Evolutionary conservation across 352 stramenopile genomes (phyloP).

Genomic region (Pythium folliculosum): DNA sequence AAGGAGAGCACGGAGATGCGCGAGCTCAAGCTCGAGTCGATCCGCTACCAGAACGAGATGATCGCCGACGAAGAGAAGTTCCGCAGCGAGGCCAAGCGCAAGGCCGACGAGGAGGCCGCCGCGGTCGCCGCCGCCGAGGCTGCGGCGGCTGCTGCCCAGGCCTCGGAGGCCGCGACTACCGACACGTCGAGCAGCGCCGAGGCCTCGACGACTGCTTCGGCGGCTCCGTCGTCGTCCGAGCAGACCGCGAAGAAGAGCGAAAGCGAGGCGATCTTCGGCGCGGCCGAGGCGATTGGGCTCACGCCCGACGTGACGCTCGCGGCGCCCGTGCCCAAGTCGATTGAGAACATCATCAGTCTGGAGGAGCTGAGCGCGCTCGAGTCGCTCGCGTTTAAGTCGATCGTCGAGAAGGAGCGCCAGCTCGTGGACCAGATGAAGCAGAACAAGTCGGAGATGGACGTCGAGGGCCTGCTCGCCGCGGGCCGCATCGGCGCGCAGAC

Average conservation of each 20-base stretch:
- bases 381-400: slow-evolving; percentile 85
- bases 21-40: slow-evolving; percentile 88
- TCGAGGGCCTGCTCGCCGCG: slow-evolving; percentile 75
- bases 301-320: slow-evolving; percentile 27
- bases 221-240: slow-evolving; percentile 21
- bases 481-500: slow-evolving; percentile 77
- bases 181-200: neutral
- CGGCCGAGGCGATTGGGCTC: slow-evolving; percentile 19
- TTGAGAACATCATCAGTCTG: slow-evolving; percentile 80
- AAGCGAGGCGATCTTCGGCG: slow-evolving; percentile 22
- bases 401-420: slow-evolving; percentile 87
- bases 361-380: slow-evolving; percentile 82
- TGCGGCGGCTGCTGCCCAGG: slow-evolving; percentile 35
- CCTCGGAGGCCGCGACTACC: neutral
- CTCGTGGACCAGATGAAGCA: slow-evolving; percentile 84
- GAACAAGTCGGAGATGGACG: slow-evolving; percentile 89
- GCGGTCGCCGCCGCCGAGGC: slow-evolving; percentile 35
- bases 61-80: slow-evolving; percentile 92
- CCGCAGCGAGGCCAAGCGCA: slow-evolving; percentile 80
- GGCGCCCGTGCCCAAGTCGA: slow-evolving; percentile 40
- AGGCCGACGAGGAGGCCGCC: slow-evolving; percentile 67
- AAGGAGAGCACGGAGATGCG: slow-evolving; percentile 75
- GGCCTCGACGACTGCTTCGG: slow-evolving; percentile 6
- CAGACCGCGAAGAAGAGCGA: slow-evolving; percentile 7
- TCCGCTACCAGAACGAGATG: slow-evolving; percentile 97